phyloP scores from a whole-genome alignment of 2,329 filamentous ascomycete genomes.

The Torrubiellomyces zombiae region DNA sequence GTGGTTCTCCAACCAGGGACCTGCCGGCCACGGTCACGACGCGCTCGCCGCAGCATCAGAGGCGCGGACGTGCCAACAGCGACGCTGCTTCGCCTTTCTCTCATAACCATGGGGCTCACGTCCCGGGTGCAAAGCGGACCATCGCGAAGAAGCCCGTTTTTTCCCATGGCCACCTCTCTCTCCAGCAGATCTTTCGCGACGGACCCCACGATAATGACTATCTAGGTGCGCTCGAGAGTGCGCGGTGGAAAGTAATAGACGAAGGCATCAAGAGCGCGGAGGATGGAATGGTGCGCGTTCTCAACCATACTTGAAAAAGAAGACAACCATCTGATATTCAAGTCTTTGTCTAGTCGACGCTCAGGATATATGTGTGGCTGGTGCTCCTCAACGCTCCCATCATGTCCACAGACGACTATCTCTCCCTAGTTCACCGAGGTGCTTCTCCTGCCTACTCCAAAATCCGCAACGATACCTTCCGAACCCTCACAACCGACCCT shows the following conservation, averaged over 20 bases:
- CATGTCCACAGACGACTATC: constrained; percentile 73
- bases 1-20: constrained; percentile 15
- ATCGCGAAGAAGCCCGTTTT: constrained; percentile 25
- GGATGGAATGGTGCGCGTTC: constrained; percentile 56
- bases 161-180: constrained; percentile 38
- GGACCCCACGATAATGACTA: constrained; percentile 61
- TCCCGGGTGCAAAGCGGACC: constrained; percentile 18
- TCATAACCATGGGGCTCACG: constrained; percentile 20
- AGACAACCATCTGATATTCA: neutral
- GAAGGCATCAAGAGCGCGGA: constrained; percentile 61
- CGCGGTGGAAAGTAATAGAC: constrained; percentile 56
- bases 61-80: constrained; percentile 56
- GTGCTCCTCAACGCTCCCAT: constrained; percentile 80
- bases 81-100: constrained; percentile 36
- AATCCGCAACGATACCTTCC: constrained; percentile 96
- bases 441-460: constrained; percentile 91
- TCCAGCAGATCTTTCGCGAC: constrained; percentile 66
- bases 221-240: constrained; percentile 47
- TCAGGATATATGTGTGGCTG: constrained; percentile 92
- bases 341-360: constrained; percentile 52
- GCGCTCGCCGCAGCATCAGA: constrained; percentile 33
- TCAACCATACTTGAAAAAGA: neutral
- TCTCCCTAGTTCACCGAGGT: constrained; percentile 78
- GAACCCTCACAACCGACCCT: constrained; percentile 91
- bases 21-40: constrained; percentile 8